Percentiles rank a stretch among this genome's conserved stretches.
phyloP scores from a whole-genome alignment of 2,329 filamentous ascomycete genomes.

The Arthrobotrys sinensis region DNA sequence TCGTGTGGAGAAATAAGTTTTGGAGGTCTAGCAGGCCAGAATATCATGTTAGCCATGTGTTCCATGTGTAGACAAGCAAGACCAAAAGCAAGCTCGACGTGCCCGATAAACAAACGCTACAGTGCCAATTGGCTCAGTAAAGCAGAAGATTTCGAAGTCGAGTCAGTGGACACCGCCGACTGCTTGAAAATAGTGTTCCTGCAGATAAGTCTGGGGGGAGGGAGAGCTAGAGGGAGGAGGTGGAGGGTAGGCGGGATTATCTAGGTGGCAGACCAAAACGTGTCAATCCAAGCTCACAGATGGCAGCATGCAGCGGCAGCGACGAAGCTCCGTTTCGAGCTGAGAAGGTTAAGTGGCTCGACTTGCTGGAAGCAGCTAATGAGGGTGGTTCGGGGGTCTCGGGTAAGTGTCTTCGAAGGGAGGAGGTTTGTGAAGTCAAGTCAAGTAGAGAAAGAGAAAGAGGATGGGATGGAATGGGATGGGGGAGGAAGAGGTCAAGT shows the following conservation, averaged over 20 bases:
- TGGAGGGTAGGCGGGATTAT: constrained; percentile 4
- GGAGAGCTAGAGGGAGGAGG: constrained; percentile 8
- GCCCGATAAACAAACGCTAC: constrained; percentile 11
- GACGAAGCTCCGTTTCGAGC: constrained; percentile 39
- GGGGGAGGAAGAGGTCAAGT: too few species aligned
- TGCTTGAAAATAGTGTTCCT: neutral
- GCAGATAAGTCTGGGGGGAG: constrained; percentile 1
- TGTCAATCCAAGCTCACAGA: constrained; percentile 47
- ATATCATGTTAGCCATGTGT: constrained; percentile 5
- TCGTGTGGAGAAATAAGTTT: constrained; percentile 11
- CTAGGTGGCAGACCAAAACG: constrained; percentile 39
- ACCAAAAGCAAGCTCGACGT: neutral
- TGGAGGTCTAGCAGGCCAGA: neutral
- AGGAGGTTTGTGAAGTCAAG: constrained; percentile 1
- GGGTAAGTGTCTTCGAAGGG: constrained; percentile 22
- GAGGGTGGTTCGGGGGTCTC: constrained; percentile 53
- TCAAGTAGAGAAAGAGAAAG: constrained; percentile 4
- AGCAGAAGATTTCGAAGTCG: neutral
- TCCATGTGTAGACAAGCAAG: neutral
- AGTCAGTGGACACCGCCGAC: neutral
- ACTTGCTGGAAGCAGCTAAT: constrained; percentile 51
- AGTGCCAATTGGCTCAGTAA: constrained; percentile 27
- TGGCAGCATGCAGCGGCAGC: constrained; percentile 20
- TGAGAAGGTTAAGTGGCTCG: constrained; percentile 32
- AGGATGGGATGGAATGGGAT: neutral